Base-by-base conservation (phyloP, 176 grass and related monocot genomes). In the Oryza nivara region DNA sequence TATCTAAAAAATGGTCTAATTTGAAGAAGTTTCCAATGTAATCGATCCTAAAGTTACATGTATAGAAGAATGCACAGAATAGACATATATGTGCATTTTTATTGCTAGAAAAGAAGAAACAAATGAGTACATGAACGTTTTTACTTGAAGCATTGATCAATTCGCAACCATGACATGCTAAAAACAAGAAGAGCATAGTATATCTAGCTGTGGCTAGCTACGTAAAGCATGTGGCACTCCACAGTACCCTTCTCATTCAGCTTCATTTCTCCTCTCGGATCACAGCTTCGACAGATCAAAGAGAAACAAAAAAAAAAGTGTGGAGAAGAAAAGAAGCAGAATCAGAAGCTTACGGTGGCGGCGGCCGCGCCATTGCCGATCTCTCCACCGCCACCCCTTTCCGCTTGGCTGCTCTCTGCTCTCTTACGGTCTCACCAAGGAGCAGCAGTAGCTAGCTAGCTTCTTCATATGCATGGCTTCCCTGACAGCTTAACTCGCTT, bases 41-140 rank as follows among this genome's bases (percentile, higher is more conserved):
- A 14, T 32, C 14, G 23, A 49, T 74, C 45, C 7, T n/a, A 51
- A 41, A 46, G 30, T 68, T 68, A 7, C 43, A 44, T 44, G 7
- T 10, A 10, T 44, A 40, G 1, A 26, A 30, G 6, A 40, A 40
- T 40, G 38, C 38, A 40, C 43, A 44, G 43, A 44, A 44, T 10
- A 44, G 43, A 44, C 43, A 44, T 44, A 44, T 44, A 60, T 70
- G 2, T 63, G 58, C 58, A 63, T 63, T 63, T 63, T 86, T 86
- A 78, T 83, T 87, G n/a, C 16, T 69, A 74, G 6, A 51, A 1
- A 64, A 80, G 43, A n/a, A 61, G 20, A 9, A 79, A 74, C 43
- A 79, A 87, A 74, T 68, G 28, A 73, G 74, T 83, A 83, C 80
- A 87, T 54, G 64, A 82, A 77, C 81, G 5, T 58, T 77, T 78